A percentile compares a stretch with the other conserved stretches of the same genome.
Conservation (phyloP, 768 basidiomycete species). For the Suillus subaureus region DNA sequence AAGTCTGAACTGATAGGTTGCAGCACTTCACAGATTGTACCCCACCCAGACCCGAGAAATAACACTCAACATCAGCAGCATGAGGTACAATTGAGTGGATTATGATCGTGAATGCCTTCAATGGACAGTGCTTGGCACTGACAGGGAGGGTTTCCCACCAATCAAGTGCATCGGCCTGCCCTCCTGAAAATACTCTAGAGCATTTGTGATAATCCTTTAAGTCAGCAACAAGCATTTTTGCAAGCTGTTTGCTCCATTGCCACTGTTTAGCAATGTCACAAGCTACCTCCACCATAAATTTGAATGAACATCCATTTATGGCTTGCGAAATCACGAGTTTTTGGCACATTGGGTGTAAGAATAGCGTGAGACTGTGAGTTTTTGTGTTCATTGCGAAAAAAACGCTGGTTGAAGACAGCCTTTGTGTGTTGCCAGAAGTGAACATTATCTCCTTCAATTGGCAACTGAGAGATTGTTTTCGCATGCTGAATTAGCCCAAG, state of each 20-base stretch:
- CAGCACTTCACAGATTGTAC: too few species aligned
- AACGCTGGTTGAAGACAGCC: conserved; percentile 28
- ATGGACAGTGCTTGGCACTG: conserved; percentile 7
- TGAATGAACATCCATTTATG: conserved; percentile 19
- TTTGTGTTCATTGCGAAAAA: conserved; percentile 37
- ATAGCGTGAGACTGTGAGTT: conserved; percentile 35
- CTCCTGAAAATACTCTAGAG: conserved; percentile 27
- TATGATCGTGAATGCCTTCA: not conserved
- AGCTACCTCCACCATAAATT: conserved; percentile 17
- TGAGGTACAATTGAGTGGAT: too few species aligned
- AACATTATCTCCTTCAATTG: conserved; percentile 20
- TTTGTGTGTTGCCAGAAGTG: conserved; percentile 29
- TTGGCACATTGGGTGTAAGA: conserved; percentile 37
- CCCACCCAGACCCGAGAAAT: too few species aligned
- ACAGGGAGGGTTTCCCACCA: too few species aligned
- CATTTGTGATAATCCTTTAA: conserved; percentile 27
- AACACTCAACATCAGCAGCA: too few species aligned
- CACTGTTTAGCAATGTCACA: conserved; percentile 26
- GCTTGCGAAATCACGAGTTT: conserved; percentile 34
- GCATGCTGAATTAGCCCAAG: conserved; percentile 34
- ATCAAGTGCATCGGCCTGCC: conserved; percentile 16
- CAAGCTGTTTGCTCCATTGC: conserved; percentile 25
- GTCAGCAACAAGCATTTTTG: conserved; percentile 22
- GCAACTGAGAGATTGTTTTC: conserved; percentile 20
- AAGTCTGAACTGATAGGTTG: too few species aligned